Base-by-base conservation (phyloP, 2,329 filamentous ascomycete genomes). In the Penicillium sp. region DNA sequence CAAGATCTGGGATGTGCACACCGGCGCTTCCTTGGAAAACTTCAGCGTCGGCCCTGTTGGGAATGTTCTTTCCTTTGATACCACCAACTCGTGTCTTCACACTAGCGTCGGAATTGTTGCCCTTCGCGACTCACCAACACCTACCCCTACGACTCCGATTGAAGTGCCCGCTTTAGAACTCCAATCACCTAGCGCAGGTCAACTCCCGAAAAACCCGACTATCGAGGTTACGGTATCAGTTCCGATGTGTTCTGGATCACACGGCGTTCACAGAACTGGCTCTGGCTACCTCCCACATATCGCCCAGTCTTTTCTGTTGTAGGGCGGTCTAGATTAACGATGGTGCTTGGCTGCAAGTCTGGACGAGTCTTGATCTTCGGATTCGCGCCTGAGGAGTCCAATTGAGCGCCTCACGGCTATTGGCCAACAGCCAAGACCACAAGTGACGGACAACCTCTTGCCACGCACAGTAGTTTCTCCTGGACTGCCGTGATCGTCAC, bases 161-260 rank as follows among this genome's bases (percentile, higher is more conserved):
- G 40, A 44, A 7, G 3, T 28, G 11, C 14, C 21, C 21, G 6
- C 40, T 44, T 44, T n/a, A 28, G 24, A 44, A 44, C 21, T 26
- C 40, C 40, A 44, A 29, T 44, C 40, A 44, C 40, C 16, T 5
- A 26, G 21, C 9, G 40, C 40, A 14, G 29, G 21, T 31, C 28
- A 47, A 31, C 28, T 14, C 3, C 8, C 44, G 26, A n/a, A 34
- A 47, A 34, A n/a, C 29, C 26, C 11, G 44, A 33, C 14, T 24
- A 33, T 36, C n/a, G 23, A 47, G 44, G 29, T 9, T 47, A 47
- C 29, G 13, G 44, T 47, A 36, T 47, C 26, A 36, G 44, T 34
- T 34, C 29, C 16, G 26, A 47, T 34, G 7, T n/a, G 18, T 33
- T 21, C 26, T 47, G 44, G 26, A 34, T 47, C 28, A 47, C 44